Percentiles rank a stretch among this genome's conserved stretches.
These are phyloP conservation scores for Sporothrix protearum DNA, from an alignment of 2,329 filamentous ascomycete genomes.

Conservation along the genomic window DNA sequence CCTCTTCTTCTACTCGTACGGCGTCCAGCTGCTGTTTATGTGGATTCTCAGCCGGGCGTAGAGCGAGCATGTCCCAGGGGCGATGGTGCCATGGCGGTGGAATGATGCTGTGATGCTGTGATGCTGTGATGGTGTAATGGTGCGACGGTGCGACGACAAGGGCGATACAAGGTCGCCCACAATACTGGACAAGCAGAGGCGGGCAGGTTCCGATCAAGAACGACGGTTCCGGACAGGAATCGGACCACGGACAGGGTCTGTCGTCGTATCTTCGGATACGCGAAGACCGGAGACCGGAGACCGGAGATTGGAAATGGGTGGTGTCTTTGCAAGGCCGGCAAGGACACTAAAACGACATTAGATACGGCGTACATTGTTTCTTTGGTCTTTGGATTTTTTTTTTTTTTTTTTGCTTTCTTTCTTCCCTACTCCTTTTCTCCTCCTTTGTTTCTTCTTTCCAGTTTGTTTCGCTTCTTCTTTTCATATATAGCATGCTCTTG, in stretches of 20 bases:
- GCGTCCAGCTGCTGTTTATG: conserved; percentile 94
- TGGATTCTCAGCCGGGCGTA: conserved; percentile 60
- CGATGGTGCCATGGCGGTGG: neutral
- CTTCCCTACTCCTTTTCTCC: conserved; percentile 1
- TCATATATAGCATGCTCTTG: conserved; percentile 9
- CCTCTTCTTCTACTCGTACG: conserved; percentile 88
- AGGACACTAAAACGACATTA: conserved; percentile 18
- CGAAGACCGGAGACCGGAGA: neutral
- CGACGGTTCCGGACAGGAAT: too few species aligned
- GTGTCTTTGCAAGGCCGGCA: conserved; percentile 5
- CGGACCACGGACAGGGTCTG: too few species aligned
- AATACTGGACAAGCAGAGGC: too few species aligned
- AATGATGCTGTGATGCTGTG: too few species aligned
- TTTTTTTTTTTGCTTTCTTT: neutral
- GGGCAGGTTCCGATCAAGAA: too few species aligned
- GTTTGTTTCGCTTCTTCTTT: neutral
- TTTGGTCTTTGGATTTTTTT: conserved; percentile 11
- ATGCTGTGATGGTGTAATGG: neutral
- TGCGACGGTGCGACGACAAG: too few species aligned
- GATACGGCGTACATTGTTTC: conserved; percentile 14
- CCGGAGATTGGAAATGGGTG: neutral
- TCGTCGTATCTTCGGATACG: too few species aligned
- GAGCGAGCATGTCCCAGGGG: neutral
- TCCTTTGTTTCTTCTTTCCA: neutral
- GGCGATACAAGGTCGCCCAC: too few species aligned